A percentile compares a stretch with the other conserved stretches of the same genome.
phyloP scores from a whole-genome alignment of 495 filamentous ascomycete genomes.

The Neurospora sublineolata region DNA sequence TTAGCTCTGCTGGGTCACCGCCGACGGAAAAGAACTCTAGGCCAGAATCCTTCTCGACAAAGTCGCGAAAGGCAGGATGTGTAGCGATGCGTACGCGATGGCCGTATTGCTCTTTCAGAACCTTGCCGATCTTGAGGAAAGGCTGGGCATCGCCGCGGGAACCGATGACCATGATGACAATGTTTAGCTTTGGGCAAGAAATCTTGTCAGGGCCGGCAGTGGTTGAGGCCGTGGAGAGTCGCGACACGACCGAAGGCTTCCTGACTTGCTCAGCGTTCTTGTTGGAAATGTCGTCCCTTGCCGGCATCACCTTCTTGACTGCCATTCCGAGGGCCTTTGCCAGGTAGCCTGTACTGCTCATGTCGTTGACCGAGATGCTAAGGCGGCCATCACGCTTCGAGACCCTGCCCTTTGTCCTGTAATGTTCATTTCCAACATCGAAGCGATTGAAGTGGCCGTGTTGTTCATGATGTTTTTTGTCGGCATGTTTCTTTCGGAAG shows the following conservation, averaged over 20 bases:
- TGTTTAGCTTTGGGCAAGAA: constrained; percentile 46
- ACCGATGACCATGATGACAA: constrained; percentile 72
- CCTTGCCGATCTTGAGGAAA: constrained; percentile 56
- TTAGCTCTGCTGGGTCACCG: constrained; percentile 66
- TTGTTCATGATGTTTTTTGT: constrained; percentile 11
- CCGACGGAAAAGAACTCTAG: constrained; percentile 74
- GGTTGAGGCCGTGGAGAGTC: constrained; percentile 10
- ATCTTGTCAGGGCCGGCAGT: constrained; percentile 5
- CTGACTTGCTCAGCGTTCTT: background rate
- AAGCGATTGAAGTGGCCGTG: constrained; percentile 29
- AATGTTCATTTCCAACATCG: constrained; percentile 50
- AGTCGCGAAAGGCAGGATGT: constrained; percentile 57
- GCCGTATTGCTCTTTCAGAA: constrained; percentile 49
- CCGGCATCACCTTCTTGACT: constrained; percentile 27
- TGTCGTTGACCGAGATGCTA: constrained; percentile 58
- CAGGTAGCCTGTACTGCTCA: constrained; percentile 51
- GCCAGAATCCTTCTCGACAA: constrained; percentile 51
- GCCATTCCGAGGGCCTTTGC: constrained; percentile 57
- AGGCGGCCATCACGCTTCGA: constrained; percentile 59
- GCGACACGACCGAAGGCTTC: constrained; percentile 10
- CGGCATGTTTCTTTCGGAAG: constrained; percentile 1
- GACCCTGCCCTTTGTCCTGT: constrained; percentile 52
- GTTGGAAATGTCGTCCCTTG: constrained; percentile 4
- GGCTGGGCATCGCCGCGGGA: constrained; percentile 72
- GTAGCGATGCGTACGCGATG: constrained; percentile 72